phyloP scores from a whole-genome alignment of 225 moss, liverwort and hornwort genomes.

The Sphagnum contortum region DNA sequence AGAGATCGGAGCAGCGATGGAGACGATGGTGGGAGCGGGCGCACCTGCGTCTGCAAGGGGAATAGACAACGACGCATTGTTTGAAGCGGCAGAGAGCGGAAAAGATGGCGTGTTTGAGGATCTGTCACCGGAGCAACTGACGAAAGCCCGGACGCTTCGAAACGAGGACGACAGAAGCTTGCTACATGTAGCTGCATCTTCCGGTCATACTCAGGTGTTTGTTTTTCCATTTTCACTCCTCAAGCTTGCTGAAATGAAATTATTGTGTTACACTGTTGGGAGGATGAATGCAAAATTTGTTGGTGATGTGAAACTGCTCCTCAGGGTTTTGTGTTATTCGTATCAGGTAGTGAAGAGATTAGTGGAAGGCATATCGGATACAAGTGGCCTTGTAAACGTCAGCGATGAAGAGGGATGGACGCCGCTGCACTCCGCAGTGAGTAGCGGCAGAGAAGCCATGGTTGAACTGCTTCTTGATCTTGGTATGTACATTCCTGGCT shows the following conservation, averaged over 20 bases:
- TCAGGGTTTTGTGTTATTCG: too few relatives aligned
- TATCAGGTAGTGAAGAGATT: conserved; percentile 53
- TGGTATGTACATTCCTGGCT: conserved; percentile 14
- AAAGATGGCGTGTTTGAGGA: conserved; percentile 31
- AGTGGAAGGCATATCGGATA: conserved; percentile 31
- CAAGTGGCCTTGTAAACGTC: conserved; percentile 55
- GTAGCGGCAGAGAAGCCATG: conserved; percentile 56
- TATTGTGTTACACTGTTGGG: background rate
- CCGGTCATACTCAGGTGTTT: conserved; percentile 34
- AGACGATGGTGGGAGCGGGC: conserved; percentile 48
- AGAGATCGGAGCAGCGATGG: conserved; percentile 11
- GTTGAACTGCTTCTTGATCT: conserved; percentile 55
- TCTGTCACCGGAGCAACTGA: conserved; percentile 43
- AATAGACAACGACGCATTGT: conserved; percentile 37
- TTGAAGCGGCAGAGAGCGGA: conserved; percentile 58
- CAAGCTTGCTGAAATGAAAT: background rate
- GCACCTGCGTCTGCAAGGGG: conserved; percentile 5
- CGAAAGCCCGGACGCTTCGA: conserved; percentile 41
- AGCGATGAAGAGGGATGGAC: conserved; percentile 97
- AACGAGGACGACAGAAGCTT: conserved; percentile 84
- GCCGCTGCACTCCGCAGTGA: conserved; percentile 83
- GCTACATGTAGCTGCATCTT: conserved; percentile 72
- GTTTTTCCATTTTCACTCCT: background rate
- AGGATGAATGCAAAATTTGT: too few relatives aligned
- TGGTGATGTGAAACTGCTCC: too few relatives aligned